phyloP scores from a whole-genome alignment of 1,139 yeast genomes.

The Geotrichum bryndzae region DNA sequence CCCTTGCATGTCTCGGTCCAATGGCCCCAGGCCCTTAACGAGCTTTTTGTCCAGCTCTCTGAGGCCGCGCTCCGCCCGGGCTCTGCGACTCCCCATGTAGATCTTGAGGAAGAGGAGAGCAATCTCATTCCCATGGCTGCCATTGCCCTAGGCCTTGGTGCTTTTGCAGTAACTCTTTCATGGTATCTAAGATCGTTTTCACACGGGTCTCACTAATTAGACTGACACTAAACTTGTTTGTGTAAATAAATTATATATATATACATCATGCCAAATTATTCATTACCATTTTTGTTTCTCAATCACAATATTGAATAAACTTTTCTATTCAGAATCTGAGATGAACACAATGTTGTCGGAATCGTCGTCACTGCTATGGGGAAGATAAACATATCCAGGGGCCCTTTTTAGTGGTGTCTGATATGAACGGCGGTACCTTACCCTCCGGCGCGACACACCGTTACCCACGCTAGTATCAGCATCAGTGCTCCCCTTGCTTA shows the following conservation, averaged over 20 bases:
- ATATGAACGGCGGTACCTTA: too few relatives aligned
- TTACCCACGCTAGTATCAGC: too few relatives aligned
- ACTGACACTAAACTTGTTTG: neutral
- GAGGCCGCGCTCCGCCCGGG: conserved; percentile 83
- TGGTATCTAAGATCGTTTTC: conserved; percentile 18
- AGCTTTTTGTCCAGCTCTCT: conserved; percentile 77
- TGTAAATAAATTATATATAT: neutral
- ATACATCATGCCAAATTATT: neutral
- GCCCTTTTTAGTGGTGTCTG: too few relatives aligned
- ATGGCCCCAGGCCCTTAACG: conserved; percentile 84
- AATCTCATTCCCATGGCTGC: conserved; percentile 39
- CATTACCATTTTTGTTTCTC: too few relatives aligned
- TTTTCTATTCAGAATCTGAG: neutral
- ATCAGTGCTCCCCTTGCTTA: too few relatives aligned
- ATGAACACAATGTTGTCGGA: neutral
- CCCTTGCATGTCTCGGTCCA: conserved; percentile 82
- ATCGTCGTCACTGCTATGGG: neutral
- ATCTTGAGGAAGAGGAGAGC: conserved; percentile 55
- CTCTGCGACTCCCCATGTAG: conserved; percentile 73
- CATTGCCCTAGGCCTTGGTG: conserved; percentile 26
- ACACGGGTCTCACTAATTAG: neutral
- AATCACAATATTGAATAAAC: neutral
- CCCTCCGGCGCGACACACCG: too few relatives aligned
- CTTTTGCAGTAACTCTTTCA: conserved; percentile 19
- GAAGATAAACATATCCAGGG: neutral